Evolutionary conservation across 2,329 filamentous ascomycete genomes (phyloP), one percentile per base, ranked within the genome.

Genomic region (Dryadomyces quercivorus): DNA sequence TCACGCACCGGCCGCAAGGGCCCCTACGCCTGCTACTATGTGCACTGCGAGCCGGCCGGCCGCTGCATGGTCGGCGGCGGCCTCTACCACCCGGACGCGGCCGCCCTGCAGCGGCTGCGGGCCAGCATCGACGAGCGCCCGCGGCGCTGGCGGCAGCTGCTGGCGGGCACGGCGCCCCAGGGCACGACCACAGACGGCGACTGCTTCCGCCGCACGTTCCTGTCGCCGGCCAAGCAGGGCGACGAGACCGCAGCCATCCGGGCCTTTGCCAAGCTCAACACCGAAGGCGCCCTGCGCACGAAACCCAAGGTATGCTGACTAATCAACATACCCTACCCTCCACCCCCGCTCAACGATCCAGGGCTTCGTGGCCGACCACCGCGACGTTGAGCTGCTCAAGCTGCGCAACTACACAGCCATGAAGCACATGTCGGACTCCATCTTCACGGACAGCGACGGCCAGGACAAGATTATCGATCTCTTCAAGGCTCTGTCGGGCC

Each of bases 1-100:
- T 93, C 87, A 55, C 83, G 90, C 20, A 94, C 89, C 0, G 90
- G 90, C 20, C 80, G 86, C 54, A 95, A 95, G 69, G 88, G 88
- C 0, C 84, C 86, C 10, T 94, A 93, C 67, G 90, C 90, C 7
- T 85, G 82, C 64, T 95, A 95, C 70, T 95, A 95, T 69, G 71
- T 95, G 20, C 89, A 95, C 66, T 77, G 88, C 59, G 81, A 92
- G 65, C 88, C 90, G 12, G 74, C 73, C 18, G 49, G 46, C 2
- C 72, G 77, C 51, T 85, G 81, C 64, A 86, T 92, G 61, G 73
- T 94, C 45, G 90, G 86, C 56, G 88, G 88, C 49, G 90, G 91
- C 1, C 71, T 94, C 16, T 95, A 88, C 88, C 80, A 84, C 62
- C 88, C 88, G 2, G 86, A 89, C 52, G 77, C 80, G 1, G 70